Conservation (phyloP, 2,329 filamentous ascomycete genomes). For the Phialophora tarda region DNA sequence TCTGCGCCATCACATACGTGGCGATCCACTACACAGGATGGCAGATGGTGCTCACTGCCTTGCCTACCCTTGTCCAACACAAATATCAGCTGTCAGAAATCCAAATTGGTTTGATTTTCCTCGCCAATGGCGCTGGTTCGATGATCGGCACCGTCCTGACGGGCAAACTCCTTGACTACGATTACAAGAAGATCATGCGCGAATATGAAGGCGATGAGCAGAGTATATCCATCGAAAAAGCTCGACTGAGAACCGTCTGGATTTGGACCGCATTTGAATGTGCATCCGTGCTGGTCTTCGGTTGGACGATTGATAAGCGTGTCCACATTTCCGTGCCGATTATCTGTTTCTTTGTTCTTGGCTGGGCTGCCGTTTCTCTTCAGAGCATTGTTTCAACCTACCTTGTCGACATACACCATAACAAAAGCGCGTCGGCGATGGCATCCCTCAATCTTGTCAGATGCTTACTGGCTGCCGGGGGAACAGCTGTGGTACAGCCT, state of each 20-base stretch:
- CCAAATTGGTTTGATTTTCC: constrained; percentile 59
- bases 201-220: constrained; percentile 32
- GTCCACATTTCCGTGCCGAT: constrained; percentile 59
- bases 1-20: constrained; percentile 55
- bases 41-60: constrained; percentile 62
- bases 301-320: constrained; percentile 58
- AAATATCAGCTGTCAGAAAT: constrained; percentile 53
- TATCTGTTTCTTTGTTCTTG: constrained; percentile 58
- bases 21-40: constrained; percentile 60
- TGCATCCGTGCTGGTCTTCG: constrained; percentile 56
- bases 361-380: constrained; percentile 59
- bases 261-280: constrained; percentile 55
- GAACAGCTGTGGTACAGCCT: constrained; percentile 57
- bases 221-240: constrained; percentile 57
- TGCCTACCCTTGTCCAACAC: constrained; percentile 56
- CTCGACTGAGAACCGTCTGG: constrained; percentile 58
- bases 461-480: constrained; percentile 59
- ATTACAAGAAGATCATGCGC: constrained; percentile 49
- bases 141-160: constrained; percentile 60
- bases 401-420: constrained; percentile 59
- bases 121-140: constrained; percentile 62
- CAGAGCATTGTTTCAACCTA: constrained; percentile 59
- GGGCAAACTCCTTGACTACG: constrained; percentile 59
- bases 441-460: constrained; percentile 60
- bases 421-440: constrained; percentile 57